Evolutionary conservation across 2,329 filamentous ascomycete genomes (phyloP).

Genomic region (Fusarium phyllophilum): DNA sequence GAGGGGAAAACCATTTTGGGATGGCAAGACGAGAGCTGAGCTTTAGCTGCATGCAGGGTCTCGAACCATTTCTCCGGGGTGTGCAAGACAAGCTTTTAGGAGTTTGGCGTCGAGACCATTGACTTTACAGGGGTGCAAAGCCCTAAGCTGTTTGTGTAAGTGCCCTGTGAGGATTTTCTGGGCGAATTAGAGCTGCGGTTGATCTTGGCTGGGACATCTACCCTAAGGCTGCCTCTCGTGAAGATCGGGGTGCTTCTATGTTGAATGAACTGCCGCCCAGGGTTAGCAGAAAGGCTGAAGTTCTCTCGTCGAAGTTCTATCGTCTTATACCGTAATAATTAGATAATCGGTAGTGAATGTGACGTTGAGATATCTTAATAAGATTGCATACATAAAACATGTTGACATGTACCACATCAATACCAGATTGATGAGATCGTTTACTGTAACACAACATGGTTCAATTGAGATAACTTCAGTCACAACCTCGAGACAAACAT

Average conservation of each 20-base stretch:
- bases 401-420: too few relatives aligned
- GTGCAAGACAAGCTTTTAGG: not conserved
- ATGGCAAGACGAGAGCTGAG: not conserved
- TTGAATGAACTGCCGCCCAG: not conserved
- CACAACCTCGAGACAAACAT: rapidly evolving
- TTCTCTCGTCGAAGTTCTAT: too few relatives aligned
- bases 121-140: not conserved
- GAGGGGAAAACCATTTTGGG: not conserved
- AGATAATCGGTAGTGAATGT: too few relatives aligned
- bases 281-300: not conserved
- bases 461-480: rapidly evolving
- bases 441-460: too few relatives aligned
- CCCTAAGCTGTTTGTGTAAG: not conserved
- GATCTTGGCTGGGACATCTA: not conserved
- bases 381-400: too few relatives aligned
- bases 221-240: not conserved
- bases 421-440: too few relatives aligned
- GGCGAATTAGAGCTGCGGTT: not conserved
- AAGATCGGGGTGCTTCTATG: not conserved
- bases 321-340: too few relatives aligned
- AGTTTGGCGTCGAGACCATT: not conserved
- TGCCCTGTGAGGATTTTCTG: not conserved
- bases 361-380: too few relatives aligned
- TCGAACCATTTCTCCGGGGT: not conserved
- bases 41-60: not conserved